Percentiles rank a stretch among this genome's conserved stretches.
Evolutionary conservation across 106 monocot genomes (phyloP).

Genomic region (Dioscorea dumetorum): DNA sequence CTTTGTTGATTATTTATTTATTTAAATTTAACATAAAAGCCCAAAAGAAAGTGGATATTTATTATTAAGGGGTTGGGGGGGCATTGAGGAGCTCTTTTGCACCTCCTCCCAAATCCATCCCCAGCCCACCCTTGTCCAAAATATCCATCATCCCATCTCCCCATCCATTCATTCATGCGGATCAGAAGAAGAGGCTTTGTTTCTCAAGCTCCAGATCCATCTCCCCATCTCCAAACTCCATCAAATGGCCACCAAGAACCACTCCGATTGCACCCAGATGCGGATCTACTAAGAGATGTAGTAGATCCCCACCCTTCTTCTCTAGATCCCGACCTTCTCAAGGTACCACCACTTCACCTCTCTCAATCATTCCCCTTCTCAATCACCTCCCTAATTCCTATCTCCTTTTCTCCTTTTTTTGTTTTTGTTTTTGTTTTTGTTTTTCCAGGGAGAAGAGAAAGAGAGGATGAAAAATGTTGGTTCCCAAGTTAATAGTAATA

Average conservation of each 20-base stretch:
- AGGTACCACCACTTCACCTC: too few species aligned
- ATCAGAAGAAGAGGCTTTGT: not conserved
- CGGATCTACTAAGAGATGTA: not conserved
- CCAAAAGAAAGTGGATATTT: not conserved
- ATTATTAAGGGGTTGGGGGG: not conserved
- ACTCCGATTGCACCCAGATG: not conserved
- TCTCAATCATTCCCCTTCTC: too few species aligned
- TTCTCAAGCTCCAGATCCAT: not conserved
- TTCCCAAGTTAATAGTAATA: not conserved
- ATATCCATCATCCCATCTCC: not conserved
- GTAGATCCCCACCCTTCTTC: not conserved
- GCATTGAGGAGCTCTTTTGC: not conserved
- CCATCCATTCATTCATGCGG: not conserved
- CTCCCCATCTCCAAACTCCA: not conserved
- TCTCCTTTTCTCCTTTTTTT: too few species aligned
- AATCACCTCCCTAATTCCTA: too few species aligned
- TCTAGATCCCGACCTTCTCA: too few species aligned
- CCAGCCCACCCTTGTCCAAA: not conserved
- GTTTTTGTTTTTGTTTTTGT: not conserved
- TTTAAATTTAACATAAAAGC: not conserved
- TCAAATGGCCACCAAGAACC: not conserved
- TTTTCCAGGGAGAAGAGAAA: not conserved
- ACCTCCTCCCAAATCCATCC: not conserved
- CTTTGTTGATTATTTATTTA: not conserved
- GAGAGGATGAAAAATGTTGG: not conserved